Conservation (phyloP, 1,284 basidiomycete genomes). For the Sporisorium sorghi region DNA sequence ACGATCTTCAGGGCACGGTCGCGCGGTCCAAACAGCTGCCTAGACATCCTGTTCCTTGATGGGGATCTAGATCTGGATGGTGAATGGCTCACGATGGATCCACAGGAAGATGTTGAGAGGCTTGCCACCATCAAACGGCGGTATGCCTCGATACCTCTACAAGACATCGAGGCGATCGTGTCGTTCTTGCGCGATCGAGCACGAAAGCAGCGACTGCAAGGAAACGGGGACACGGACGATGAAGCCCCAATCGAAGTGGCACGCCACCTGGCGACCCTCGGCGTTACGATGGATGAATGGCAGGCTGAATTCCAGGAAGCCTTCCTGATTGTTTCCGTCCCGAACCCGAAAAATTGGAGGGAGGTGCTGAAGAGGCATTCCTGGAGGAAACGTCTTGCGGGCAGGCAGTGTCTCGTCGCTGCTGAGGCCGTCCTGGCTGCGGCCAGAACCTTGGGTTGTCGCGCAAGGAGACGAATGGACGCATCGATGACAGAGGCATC, state of each 20-base stretch:
- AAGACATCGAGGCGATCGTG: constrained; percentile 19
- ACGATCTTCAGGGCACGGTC: neutral
- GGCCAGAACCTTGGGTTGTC: constrained; percentile 31
- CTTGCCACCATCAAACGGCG: constrained; percentile 10
- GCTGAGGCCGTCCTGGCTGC: constrained; percentile 14
- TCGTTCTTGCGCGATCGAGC: constrained; percentile 17
- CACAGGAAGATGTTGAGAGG: constrained; percentile 5
- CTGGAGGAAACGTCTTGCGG: neutral
- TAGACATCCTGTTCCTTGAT: too few relatives aligned
- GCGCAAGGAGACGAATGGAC: neutral
- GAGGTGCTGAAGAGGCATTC: neutral
- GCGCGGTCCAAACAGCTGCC: constrained; percentile 9
- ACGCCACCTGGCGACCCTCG: constrained; percentile 11
- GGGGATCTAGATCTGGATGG: constrained; percentile 15
- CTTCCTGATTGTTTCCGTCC: constrained; percentile 12
- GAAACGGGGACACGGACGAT: neutral
- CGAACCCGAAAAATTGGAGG: constrained; percentile 3
- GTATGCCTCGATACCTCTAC: constrained; percentile 12
- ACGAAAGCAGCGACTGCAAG: neutral
- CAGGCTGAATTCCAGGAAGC: constrained; percentile 33
- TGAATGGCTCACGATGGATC: constrained; percentile 14
- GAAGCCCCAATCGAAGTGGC: constrained; percentile 19
- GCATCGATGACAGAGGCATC: neutral
- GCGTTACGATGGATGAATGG: constrained; percentile 24
- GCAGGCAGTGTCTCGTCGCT: constrained; percentile 1